Evolutionary conservation across 768 basidiomycete genomes (phyloP), one percentile per base, ranked within the genome.

Genomic region (Kwoniella dendrophila): DNA sequence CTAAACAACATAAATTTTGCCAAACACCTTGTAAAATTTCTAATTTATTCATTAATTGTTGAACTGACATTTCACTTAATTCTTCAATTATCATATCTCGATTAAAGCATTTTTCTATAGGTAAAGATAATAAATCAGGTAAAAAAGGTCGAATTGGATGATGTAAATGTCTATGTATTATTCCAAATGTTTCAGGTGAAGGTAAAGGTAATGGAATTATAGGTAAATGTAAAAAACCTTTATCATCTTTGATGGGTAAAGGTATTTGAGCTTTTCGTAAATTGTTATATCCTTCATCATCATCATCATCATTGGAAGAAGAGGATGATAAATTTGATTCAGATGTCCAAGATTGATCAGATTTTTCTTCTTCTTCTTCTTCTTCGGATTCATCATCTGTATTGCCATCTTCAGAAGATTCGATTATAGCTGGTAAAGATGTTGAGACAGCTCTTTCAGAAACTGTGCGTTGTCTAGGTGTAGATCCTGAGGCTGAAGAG

Each of bases 1-100:
- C 65, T 4, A 67, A 45, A 30, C 34, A 36, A 44, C 55, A 57
- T 4, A 67, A 24, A 47, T 67, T 67, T 40, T 62, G 43, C 65
- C 65, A 67, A 5, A 67, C 41, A 1, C 65, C 65, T 30, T 67
- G 65, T n/a, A 67, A 10, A 11, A 29, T 29, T 22, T 53, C 56
- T 14, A 67, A 20, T 26, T n/a, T 49, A 3, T 22, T 30, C 55
- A 66, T 60, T n/a, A 66, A 50, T 18, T 66, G 48, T 12, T 55
- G 64, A 6, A 56, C 57, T 12, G 48, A 29, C 27, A 11, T 10
- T 3, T 62, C 53, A 2, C 44, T 36, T 4, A 62, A 14, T 10
- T 29, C 51, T 29, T 24, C 34, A 22, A 51, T n/a, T 38, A 66
- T 27, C n/a, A 12, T 24, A n/a, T 40, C 43, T 43, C 45, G 22